Evolutionary conservation across 306 rosid genomes (phyloP).

Genomic region (Vigna hirtella): DNA sequence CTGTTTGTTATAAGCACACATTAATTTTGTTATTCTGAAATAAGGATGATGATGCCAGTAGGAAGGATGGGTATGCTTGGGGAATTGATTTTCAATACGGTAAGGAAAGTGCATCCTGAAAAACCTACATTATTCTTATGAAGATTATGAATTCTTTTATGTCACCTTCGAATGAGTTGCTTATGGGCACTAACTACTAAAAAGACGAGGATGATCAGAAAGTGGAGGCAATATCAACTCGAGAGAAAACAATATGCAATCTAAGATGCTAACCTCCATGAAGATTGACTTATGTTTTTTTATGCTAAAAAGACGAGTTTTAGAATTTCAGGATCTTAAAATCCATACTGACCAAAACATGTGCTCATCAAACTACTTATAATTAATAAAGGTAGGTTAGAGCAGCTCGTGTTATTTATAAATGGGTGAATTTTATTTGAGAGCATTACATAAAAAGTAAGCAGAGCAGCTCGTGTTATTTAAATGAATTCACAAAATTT

Average conservation of each 20-base stretch:
- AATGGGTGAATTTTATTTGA: no score
- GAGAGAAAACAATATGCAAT: neutral
- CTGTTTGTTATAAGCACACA: neutral
- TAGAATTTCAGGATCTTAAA: constrained; percentile 32
- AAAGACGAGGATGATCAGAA: neutral
- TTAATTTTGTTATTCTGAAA: constrained; percentile 1
- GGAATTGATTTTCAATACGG: neutral
- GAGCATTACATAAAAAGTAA: no score
- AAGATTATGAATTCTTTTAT: neutral
- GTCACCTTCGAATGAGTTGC: neutral
- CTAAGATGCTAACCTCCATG: constrained; percentile 5
- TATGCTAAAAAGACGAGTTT: neutral
- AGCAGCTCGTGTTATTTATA: neutral
- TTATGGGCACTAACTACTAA: neutral
- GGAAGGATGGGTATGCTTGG: constrained; percentile 1
- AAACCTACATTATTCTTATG: constrained; percentile 10
- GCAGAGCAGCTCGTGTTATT: no score
- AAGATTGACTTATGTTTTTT: neutral
- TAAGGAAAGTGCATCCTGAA: neutral
- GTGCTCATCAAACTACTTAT: constrained; percentile 6
- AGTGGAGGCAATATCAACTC: neutral
- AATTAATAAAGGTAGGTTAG: constrained; percentile 14
- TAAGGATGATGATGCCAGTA: neutral
- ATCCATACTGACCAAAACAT: constrained; percentile 15
- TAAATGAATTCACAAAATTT: no score